phyloP scores from a whole-genome alignment of 163 green algal genomes.

The Prototheca wickerhamii region DNA sequence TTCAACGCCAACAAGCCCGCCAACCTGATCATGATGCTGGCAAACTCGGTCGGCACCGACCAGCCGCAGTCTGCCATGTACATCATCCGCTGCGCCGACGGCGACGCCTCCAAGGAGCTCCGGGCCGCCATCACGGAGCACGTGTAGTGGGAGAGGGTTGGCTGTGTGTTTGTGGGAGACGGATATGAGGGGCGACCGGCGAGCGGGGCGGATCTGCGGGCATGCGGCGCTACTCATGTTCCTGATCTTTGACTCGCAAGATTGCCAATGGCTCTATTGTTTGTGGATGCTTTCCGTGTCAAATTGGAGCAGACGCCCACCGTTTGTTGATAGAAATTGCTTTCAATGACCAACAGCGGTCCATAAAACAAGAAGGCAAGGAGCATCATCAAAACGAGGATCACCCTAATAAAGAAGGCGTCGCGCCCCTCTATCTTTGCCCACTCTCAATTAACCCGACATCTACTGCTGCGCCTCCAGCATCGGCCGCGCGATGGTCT shows the following conservation, averaged over 20 bases:
- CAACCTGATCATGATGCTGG: constrained; percentile 27
- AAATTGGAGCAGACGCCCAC: no score
- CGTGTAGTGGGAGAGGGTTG: background rate
- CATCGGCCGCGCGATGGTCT: background rate
- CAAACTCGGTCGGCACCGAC: background rate
- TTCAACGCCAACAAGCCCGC: constrained; percentile 20
- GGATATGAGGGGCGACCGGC: background rate
- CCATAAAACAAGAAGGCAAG: no score
- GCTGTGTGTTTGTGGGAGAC: background rate
- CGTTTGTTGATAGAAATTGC: no score
- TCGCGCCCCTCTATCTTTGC: no score
- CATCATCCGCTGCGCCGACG: constrained; percentile 26
- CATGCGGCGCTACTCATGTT: no score
- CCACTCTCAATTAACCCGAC: no score
- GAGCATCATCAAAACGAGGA: no score
- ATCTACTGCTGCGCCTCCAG: background rate
- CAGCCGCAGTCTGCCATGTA: constrained; percentile 15
- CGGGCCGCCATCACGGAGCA: constrained; percentile 1
- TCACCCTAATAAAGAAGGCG: no score
- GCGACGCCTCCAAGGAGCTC: constrained; percentile 14
- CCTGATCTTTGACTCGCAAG: no score
- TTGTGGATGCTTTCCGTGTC: no score
- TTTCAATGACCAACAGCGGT: no score
- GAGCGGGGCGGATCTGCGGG: background rate
- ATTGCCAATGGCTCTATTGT: no score